Evolutionary conservation across 2,329 filamentous ascomycete genomes (phyloP), one percentile per base, ranked within the genome.

Genomic region (Botrytis paeoniae): DNA sequence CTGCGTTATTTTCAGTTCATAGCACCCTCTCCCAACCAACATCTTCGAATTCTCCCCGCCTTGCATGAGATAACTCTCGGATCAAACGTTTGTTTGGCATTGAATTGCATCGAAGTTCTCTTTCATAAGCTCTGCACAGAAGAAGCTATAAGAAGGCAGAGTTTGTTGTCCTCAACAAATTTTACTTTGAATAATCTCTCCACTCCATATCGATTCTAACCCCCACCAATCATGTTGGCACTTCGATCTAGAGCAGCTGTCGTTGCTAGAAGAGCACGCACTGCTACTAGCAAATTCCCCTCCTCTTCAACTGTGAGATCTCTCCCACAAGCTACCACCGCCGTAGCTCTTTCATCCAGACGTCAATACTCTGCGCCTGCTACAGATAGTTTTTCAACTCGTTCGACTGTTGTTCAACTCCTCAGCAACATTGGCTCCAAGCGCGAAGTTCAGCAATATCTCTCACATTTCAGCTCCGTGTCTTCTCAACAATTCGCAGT

Each of bases 401-500:
- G 93, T 74, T 91, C 91, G 64, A 95, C 94, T 72, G 94, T 97
- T 76, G 92, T 97, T 80, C 93, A 95, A 85, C 89, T 97, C 74
- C 88, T 98, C 78, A 97, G 94, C 85, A 97, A 95, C 84, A 97
- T 98, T 82, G 95, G 94, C 75, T 97, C 94, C 76, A 97, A 97
- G 88, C 88, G 95, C 75, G 95, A 99, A 85, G 94, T 97, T 76
- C 93, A 98, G 86, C 95, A 98, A 84, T 98, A 98, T 83, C 91
- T 98, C 74, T 96, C 95, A 77, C 94, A 98, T 82, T 99, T 99
- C 87, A 96, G 92, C 78, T 97, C 95, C 48, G 95, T 98, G 75
- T 96, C 94, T 62, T 97, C 94, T 51, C 95, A 98, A 85, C 94
- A 97, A 81, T 99, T 98, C 83, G 95, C 95, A 77, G 95, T 99